Conservation (phyloP, 2,329 filamentous ascomycete species). For the Colletotrichum sp. region DNA sequence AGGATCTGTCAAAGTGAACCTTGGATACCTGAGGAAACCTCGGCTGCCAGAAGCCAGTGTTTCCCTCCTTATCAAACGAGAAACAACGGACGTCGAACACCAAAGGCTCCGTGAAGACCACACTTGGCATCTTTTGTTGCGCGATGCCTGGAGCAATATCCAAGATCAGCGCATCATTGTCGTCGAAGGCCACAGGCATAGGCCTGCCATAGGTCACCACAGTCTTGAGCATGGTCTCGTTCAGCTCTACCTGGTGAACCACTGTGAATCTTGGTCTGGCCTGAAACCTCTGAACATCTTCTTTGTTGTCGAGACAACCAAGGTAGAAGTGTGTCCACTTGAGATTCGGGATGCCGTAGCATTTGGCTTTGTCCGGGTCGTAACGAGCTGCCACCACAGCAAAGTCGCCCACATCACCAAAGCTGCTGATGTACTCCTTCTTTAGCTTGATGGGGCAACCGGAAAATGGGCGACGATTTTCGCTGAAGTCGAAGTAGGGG, state of each 20-base stretch:
- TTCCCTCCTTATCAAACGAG: slow-evolving; percentile 75
- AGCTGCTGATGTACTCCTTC: slow-evolving; percentile 78
- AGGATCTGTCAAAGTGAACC: slow-evolving; percentile 77
- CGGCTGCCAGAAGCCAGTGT: slow-evolving; percentile 73
- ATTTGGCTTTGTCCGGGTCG: slow-evolving; percentile 65
- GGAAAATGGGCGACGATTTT: slow-evolving; percentile 37
- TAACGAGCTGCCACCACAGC: slow-evolving; percentile 78
- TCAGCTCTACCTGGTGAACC: slow-evolving; percentile 67
- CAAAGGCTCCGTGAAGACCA: slow-evolving; percentile 71
- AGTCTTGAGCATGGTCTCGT: slow-evolving; percentile 52
- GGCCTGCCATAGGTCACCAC: slow-evolving; percentile 56
- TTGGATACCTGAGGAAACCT: slow-evolving; percentile 80
- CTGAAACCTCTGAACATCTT: slow-evolving; percentile 55
- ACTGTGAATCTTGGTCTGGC: slow-evolving; percentile 67
- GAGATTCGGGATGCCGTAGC: slow-evolving; percentile 57
- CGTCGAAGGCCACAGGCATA: slow-evolving; percentile 37
- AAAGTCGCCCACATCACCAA: slow-evolving; percentile 86
- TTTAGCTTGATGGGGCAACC: slow-evolving; percentile 81
- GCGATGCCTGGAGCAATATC: slow-evolving; percentile 50
- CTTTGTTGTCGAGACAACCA: slow-evolving; percentile 75
- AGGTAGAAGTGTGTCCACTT: slow-evolving; percentile 84
- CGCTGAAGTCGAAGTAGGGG: slow-evolving; percentile 71
- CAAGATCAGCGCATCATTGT: slow-evolving; percentile 48
- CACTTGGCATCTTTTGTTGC: slow-evolving; percentile 45
- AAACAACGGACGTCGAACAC: slow-evolving; percentile 84